Base-by-base conservation (phyloP, 176 grass and related monocot species). In the Avena atlantica region DNA sequence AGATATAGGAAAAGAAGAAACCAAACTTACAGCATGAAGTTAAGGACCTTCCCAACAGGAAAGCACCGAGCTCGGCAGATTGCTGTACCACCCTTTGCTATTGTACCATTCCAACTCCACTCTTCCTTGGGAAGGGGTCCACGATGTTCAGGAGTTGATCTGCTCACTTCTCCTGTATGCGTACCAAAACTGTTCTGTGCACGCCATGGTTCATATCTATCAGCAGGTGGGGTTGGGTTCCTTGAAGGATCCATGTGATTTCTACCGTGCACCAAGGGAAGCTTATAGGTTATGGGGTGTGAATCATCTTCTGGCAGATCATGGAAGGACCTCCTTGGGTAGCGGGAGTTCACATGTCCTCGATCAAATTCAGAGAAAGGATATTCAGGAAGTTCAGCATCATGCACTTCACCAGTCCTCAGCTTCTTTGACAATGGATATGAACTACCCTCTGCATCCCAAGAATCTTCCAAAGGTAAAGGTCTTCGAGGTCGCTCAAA, bases 21-120 rank as follows among this genome's bases (percentile, higher is more conserved):
- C 42, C 60, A 82, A 58, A 99, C 97, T 99, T 96, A 99, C 97
- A 99, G 87, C 90, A 90, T 94, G 91, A 96, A 96, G 90, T 96
- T 87, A 86, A 99, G 89, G 45, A 92, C 84, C 79, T 94, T 99
- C 51, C 97, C 94, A 70, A 99, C 97, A 80, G 94, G 97, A 83
- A 99, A 99, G 83, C 97, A 96, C 59, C 91, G 90, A 81, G 97
- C 97, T 84, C 83, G 90, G 80, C 94, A 99, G 81, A 99, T 95
- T 56, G 76, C 78, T 65, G 94, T 88, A 62, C 94, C 94, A 45
- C 97, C 97, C 72, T 96, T 99, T 23, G 97, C 97, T 87, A 99
- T 94, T 64, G 85, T 88, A 49, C 97, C 97, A 65, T 93, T 93
- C 97, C 94, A 99, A 83, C 92, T 99, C 97, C 97, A 99, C 84